Conservation (phyloP, 2,329 filamentous ascomycete genomes). For the Penicillium sp. region DNA sequence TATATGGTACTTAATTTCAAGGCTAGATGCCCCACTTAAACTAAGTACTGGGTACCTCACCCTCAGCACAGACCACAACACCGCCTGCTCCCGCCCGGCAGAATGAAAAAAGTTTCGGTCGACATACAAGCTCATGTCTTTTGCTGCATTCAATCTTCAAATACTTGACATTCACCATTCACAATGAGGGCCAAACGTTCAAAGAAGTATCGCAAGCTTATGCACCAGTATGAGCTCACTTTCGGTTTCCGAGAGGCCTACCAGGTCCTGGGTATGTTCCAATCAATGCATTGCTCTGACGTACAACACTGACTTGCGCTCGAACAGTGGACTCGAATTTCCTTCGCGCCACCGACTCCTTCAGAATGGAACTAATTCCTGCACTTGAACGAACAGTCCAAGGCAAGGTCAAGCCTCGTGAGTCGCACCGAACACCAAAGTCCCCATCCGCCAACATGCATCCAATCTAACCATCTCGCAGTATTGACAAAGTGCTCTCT, state of each 20-base stretch:
- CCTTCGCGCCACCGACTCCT: conserved; percentile 73
- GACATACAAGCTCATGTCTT: conserved; percentile 10
- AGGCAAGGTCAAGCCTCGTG: conserved; percentile 79
- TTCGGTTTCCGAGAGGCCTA: conserved; percentile 94
- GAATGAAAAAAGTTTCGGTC: conserved; percentile 37
- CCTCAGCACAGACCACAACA: conserved; percentile 27
- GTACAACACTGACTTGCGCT: conserved; percentile 15
- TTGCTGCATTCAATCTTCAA: conserved; percentile 10
- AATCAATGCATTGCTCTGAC: conserved; percentile 7
- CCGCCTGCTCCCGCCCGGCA: conserved; percentile 33
- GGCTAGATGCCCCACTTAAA: not conserved
- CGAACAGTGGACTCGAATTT: conserved; percentile 75
- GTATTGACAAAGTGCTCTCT: conserved; percentile 71
- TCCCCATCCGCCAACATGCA: not conserved
- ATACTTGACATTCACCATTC: conserved; percentile 15
- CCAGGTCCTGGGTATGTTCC: conserved; percentile 69
- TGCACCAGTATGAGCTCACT: conserved; percentile 82
- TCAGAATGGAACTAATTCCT: conserved; percentile 83
- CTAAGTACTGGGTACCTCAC: conserved; percentile 1
- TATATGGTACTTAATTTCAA: not conserved
- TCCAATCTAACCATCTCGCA: conserved; percentile 33
- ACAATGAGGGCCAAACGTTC: conserved; percentile 67
- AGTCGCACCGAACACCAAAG: conserved; percentile 28
- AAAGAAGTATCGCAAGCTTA: conserved; percentile 83
- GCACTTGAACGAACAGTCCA: conserved; percentile 80